Evolutionary conservation across 2,329 filamentous ascomycete genomes (phyloP).

Genomic region (Exophiala aquamarina): DNA sequence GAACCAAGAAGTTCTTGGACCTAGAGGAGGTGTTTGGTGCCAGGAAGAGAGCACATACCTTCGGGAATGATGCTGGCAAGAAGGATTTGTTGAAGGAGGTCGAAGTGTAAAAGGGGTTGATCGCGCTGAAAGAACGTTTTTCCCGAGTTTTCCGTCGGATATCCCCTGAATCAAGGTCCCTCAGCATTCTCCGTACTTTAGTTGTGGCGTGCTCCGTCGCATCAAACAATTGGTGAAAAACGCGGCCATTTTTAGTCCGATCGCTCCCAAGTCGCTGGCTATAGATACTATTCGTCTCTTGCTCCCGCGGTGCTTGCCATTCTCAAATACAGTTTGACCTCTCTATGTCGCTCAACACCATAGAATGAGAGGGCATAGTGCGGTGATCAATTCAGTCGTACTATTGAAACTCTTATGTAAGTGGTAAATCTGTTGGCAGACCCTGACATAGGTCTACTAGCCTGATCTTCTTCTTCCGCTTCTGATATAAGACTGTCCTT

Average conservation of each 20-base stretch:
- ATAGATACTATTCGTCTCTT: no score
- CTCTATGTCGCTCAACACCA: no score
- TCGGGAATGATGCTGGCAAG: constrained; percentile 12
- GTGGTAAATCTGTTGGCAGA: no score
- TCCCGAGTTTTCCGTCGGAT: neutral
- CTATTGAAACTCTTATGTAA: no score
- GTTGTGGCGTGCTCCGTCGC: neutral
- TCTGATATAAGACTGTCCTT: no score
- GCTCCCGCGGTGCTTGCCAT: no score
- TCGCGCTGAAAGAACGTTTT: neutral
- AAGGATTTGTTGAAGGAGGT: constrained; percentile 18
- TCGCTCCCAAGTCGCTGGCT: no score
- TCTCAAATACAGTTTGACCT: no score
- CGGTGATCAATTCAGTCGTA: no score
- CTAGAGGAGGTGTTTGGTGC: neutral
- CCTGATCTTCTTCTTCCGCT: no score
- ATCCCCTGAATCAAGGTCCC: neutral
- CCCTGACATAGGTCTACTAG: no score
- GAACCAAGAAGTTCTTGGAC: constrained; percentile 14
- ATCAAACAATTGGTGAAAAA: neutral
- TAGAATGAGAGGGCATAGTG: no score
- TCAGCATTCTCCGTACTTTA: neutral
- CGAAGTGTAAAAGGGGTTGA: constrained; percentile 13
- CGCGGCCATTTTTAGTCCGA: neutral
- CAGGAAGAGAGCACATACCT: constrained; percentile 11